Base-by-base conservation (phyloP, 2,329 filamentous ascomycete species). In the Fonsecaea pedrosoi region DNA sequence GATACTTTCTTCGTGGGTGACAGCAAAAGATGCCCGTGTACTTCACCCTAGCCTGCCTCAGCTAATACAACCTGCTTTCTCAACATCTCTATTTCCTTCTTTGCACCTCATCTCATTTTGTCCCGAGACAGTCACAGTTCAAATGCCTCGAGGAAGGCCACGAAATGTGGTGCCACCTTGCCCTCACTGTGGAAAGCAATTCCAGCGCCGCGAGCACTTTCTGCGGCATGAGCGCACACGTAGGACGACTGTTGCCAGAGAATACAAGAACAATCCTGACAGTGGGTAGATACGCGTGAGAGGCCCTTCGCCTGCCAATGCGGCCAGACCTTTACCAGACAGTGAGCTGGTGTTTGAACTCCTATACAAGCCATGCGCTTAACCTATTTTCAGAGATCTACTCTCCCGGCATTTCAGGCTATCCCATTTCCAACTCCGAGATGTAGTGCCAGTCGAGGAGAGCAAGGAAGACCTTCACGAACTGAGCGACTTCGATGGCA, bases 121-220 rank as follows among this genome's bases (percentile, higher is more conserved):
- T 7, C 21, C 6, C 42, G 21, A 48, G 8, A 21, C 18, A 48
- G 1, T 21, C n/a, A 18, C 42, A 9, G 42, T 5, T 21, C n/a
- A 18, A 7, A 65, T 65, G 66, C 25, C 59, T 60, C 66, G 62
- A 55, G 58, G 66, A 3, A 65, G 66, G 32, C 62, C 66, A 4
- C 65, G 58, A 37, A 48, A 30, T 12, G 30, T 45, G 13, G 35
- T 65, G 9, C 25, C 12, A 21, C 62, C 69, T 10, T 78, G 77
- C 61, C 71, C 65, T 18, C 74, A 74, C 65, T 78, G 77, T 60
- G 69, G 71, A 6, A 75, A 72, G 60, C 69, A 72, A 37, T 79
- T 78, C 64, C 75, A 74, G 62, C 72, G 77, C 45, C 66, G 70
- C 38, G 77, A 79, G 35, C 76, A 78, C 55, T 60, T 77, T 21